Percentiles rank a stretch among this genome's conserved stretches.
Conservation (phyloP, 352 stramenopile species). For the Plasmopara halstedii region DNA sequence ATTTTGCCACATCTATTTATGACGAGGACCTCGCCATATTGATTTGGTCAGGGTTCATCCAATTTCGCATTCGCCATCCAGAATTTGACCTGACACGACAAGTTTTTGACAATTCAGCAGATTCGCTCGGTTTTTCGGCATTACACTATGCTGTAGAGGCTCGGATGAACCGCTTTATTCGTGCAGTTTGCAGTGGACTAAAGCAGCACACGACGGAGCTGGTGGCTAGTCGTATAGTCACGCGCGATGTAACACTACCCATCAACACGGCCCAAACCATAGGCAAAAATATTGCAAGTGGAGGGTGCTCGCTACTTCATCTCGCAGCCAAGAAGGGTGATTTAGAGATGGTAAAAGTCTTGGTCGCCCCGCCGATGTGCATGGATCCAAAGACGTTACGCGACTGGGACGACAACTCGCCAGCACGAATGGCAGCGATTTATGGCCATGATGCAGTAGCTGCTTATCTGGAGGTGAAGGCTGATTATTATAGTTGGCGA, state of each 20-base stretch:
- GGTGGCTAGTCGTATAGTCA: conserved; percentile 23
- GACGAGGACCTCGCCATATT: conserved; percentile 68
- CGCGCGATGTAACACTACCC: conserved; percentile 61
- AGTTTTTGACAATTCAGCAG: conserved; percentile 57
- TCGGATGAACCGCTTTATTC: conserved; percentile 50
- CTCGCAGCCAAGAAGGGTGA: conserved; percentile 56
- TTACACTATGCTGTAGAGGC: conserved; percentile 74
- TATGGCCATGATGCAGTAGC: conserved; percentile 31
- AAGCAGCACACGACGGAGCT: conserved; percentile 10
- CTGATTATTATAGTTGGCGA: background rate
- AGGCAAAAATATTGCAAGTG: conserved; percentile 62
- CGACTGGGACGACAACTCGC: conserved; percentile 63
- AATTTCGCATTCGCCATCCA: conserved; percentile 31
- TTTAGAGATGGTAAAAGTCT: conserved; percentile 33
- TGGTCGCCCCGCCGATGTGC: conserved; percentile 33
- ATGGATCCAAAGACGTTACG: conserved; percentile 13
- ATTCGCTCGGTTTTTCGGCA: conserved; percentile 60
- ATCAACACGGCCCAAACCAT: conserved; percentile 52
- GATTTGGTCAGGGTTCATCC: conserved; percentile 50
- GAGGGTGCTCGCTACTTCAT: conserved; percentile 64
- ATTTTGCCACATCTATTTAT: conserved; percentile 80
- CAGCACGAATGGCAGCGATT: conserved; percentile 39
- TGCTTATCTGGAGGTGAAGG: conserved; percentile 27
- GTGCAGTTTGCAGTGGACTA: conserved; percentile 20
- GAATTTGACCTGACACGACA: conserved; percentile 48